phyloP scores from a whole-genome alignment of 176 grass and related monocot species.

The Echinochloa phyllopogon region DNA sequence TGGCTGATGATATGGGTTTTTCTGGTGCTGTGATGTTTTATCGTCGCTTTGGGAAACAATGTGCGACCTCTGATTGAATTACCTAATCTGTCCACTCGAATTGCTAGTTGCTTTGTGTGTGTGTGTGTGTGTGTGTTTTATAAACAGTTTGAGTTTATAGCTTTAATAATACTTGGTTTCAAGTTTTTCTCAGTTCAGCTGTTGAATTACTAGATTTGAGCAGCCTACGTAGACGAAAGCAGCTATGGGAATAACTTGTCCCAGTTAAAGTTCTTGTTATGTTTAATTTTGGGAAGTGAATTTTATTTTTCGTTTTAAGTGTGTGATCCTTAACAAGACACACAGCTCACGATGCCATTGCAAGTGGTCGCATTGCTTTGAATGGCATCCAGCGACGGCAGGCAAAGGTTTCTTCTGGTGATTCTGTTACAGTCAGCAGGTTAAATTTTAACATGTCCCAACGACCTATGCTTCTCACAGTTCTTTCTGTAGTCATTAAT shows the following conservation, averaged over 20 bases:
- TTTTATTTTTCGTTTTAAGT: neutral
- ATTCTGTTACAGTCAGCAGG: conserved; percentile 60
- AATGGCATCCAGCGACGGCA: conserved; percentile 75
- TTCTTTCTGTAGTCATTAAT: conserved; percentile 28
- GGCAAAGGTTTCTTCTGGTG: conserved; percentile 63
- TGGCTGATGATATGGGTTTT: neutral
- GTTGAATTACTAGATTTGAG: neutral
- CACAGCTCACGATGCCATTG: conserved; percentile 58
- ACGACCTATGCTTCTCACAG: neutral
- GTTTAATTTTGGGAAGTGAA: neutral
- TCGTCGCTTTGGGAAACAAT: neutral
- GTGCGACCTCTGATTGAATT: neutral
- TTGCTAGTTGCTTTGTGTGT: too few relatives aligned
- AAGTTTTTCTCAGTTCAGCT: neutral
- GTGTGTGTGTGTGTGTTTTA: neutral
- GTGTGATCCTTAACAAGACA: conserved; percentile 50
- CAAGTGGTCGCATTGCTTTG: conserved; percentile 53
- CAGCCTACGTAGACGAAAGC: neutral
- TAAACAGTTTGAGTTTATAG: neutral
- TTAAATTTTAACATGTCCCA: conserved; percentile 17
- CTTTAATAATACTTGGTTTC: neutral
- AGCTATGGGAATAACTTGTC: neutral
- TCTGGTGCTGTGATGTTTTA: neutral
- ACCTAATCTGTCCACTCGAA: neutral
- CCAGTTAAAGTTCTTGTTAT: neutral